Evolutionary conservation across 768 basidiomycete genomes (phyloP).

Genomic region (Boletus vermiculosoides): DNA sequence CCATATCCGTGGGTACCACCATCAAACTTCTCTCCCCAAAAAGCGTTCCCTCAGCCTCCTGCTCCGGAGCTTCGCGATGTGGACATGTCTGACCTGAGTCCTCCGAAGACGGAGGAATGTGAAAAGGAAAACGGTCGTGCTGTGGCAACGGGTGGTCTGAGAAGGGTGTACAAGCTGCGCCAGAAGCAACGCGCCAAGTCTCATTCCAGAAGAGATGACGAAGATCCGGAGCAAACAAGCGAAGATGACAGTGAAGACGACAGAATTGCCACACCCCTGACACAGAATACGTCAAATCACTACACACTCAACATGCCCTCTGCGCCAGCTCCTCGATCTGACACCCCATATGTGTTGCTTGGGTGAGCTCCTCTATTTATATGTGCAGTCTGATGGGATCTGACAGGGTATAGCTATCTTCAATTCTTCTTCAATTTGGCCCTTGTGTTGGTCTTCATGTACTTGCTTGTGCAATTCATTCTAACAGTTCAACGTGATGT

Average conservation of each 20-base stretch:
- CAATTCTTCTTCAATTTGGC: conserved; percentile 94
- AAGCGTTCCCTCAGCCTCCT: conserved; percentile 51
- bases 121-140: conserved; percentile 42
- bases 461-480: conserved; percentile 83
- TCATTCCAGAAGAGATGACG: conserved; percentile 21
- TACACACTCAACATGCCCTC: conserved; percentile 82
- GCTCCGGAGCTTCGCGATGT: conserved; percentile 59
- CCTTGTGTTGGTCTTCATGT: conserved; percentile 79
- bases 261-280: conserved; percentile 37
- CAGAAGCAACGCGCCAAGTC: conserved; percentile 43
- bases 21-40: conserved; percentile 54
- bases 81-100: conserved; percentile 74
- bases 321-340: conserved; percentile 52
- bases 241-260: conserved; percentile 51
- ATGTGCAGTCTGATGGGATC: conserved; percentile 14
- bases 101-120: conserved; percentile 46
- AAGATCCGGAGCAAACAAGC: conserved; percentile 38
- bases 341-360: conserved; percentile 77
- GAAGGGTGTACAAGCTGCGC: conserved; percentile 63
- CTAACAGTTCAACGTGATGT: conserved; percentile 90
- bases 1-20: conserved; percentile 68
- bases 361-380: conserved; percentile 53
- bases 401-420: conserved; percentile 59
- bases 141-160: conserved; percentile 64
- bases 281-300: conserved; percentile 67